Evolutionary conservation across 805 yeast species (phyloP), one percentile per base, ranked within the genome.

Genomic region (Myxozyma kluyveri): DNA sequence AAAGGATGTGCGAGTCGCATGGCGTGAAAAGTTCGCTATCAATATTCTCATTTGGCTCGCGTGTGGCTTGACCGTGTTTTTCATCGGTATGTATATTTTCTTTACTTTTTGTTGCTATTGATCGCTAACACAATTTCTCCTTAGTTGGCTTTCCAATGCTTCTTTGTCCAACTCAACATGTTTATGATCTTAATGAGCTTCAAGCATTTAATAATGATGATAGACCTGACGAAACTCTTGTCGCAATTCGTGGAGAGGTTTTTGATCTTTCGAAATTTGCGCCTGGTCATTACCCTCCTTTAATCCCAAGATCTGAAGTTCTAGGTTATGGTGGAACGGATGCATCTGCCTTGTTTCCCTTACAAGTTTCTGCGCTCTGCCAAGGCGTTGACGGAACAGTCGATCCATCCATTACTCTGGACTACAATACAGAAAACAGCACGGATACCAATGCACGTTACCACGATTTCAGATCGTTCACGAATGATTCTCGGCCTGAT

Each of bases 21-120:
- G 75, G 75, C 60, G 75, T 19, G 75, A 72, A 47, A 72, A 72
- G 59, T 54, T 72, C 21, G 72, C 75, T 6, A 72, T 72, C 60
- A 72, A 72, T 45, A 14, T 72, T 56, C 63, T 72, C 51, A 72
- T 72, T 32, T 72, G 75, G 75, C 59, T 69, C 9, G 51, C 69
- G 37, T 72, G 75, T 49, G 64, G 32, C 3, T 10, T 54, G 21
- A 35, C 48, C 9, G 46, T 56, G 24, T 54, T 56, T 31, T 33
- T 56, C 23, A 54, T 54, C 27, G 54, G 58, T 54, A 45, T 29
- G 52, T 26, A 6, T 17, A 10, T 5, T 12, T 42, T 2, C 23
- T 3, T 35, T 33, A 6, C 57, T 2, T 61, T 60, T 6, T 57
- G n/a, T n/a, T n/a, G n/a, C n/a, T n/a, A n/a, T n/a, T 65, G 40